phyloP scores from a whole-genome alignment of 2,329 filamentous ascomycete species.

The Alternaria postmessia region DNA sequence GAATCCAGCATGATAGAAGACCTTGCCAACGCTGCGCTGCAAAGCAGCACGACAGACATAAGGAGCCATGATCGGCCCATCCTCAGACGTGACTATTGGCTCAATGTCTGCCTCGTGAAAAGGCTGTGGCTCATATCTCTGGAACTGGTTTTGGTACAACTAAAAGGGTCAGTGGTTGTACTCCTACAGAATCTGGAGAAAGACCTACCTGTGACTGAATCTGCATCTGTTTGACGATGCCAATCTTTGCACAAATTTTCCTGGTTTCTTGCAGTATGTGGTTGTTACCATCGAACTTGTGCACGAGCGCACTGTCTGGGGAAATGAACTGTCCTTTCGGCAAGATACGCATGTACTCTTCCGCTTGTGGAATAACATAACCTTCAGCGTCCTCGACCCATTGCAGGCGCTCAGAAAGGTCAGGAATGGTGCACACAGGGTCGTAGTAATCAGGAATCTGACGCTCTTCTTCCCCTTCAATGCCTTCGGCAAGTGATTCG shows the following conservation, averaged over 20 bases:
- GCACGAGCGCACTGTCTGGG: constrained; percentile 75
- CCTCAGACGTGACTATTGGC: constrained; percentile 87
- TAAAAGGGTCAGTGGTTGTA: constrained; percentile 49
- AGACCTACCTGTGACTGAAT: constrained; percentile 84
- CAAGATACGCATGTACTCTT: constrained; percentile 82
- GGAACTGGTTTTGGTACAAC: constrained; percentile 98
- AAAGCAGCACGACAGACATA: constrained; percentile 83
- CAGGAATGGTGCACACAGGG: constrained; percentile 82
- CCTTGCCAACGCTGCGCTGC: constrained; percentile 89
- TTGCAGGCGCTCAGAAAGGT: constrained; percentile 77
- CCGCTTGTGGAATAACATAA: constrained; percentile 84
- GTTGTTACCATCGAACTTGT: constrained; percentile 89
- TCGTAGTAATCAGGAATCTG: constrained; percentile 96
- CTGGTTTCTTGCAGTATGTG: constrained; percentile 95
- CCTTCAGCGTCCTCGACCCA: constrained; percentile 93
- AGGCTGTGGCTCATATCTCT: constrained; percentile 90
- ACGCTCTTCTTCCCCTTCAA: constrained; percentile 79
- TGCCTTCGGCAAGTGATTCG: constrained; percentile 92
- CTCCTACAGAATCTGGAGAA: background rate
- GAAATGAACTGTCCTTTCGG: constrained; percentile 78
- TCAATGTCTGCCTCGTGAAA: constrained; percentile 88
- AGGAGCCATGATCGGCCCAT: constrained; percentile 85
- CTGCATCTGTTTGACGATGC: constrained; percentile 99
- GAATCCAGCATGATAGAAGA: constrained; percentile 95
- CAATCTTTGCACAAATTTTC: constrained; percentile 94